Percentiles rank a stretch among this genome's conserved stretches.
Conservation (phyloP, 331 rosid genomes). For the Pyrus hybrid region DNA sequence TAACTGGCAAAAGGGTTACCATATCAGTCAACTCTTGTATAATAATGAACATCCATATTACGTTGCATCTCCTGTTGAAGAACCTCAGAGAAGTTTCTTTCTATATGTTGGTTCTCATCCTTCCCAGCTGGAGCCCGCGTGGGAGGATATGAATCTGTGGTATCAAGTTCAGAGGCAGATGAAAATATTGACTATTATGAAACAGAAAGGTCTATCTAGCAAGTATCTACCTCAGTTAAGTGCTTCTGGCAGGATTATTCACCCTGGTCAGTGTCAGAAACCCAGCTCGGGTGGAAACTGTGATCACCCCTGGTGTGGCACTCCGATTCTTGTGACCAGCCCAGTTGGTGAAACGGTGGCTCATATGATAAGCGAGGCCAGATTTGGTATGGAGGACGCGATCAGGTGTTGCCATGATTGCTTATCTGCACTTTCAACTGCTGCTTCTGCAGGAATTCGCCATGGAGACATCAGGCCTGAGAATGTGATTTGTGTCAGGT, state of each 20-base stretch:
- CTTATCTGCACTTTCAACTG: constrained; percentile 80
- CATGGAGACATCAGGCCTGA: constrained; percentile 95
- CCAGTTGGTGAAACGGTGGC: constrained; percentile 89
- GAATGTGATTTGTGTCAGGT: constrained; percentile 66
- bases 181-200: constrained; percentile 79
- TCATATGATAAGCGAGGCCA: constrained; percentile 57
- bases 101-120: constrained; percentile 85
- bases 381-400: constrained; percentile 70
- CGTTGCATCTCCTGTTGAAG: constrained; percentile 73
- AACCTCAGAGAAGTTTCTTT: constrained; percentile 62
- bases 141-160: constrained; percentile 98
- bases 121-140: constrained; percentile 87
- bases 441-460: constrained; percentile 72
- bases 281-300: constrained; percentile 88
- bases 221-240: constrained; percentile 74
- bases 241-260: constrained; percentile 94
- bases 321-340: constrained; percentile 81
- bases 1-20: constrained; percentile 74
- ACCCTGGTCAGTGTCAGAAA: constrained; percentile 84
- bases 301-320: constrained; percentile 98
- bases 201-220: constrained; percentile 78
- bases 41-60: constrained; percentile 55
- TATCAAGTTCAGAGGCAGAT: constrained; percentile 99
- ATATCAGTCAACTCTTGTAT: constrained; percentile 55
- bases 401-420: constrained; percentile 92